Base-by-base conservation (phyloP, 768 basidiomycete species). In the Boletales sp. region DNA sequence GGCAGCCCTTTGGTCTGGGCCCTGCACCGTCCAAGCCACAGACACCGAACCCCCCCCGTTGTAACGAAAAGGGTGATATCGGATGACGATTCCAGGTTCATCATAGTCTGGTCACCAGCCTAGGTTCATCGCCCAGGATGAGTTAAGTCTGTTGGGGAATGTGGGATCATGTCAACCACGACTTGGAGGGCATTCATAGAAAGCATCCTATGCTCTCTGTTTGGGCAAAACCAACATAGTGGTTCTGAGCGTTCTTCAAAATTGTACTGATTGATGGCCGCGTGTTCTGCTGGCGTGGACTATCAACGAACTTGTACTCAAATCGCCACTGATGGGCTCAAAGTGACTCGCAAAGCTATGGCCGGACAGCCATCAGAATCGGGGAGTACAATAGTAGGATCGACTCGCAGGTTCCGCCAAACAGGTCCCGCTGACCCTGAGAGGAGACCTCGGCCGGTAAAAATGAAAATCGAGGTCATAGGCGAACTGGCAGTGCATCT, bases 361-460 rank as follows among this genome's bases (percentile, higher is more conserved):
- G 21, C 5, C 5, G 21, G 21, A 25, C 21, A 25, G 5, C 2
- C 21, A 5, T 25, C 5, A 25, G 21, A 25, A 3, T 5, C 21
- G 5, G 21, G 3, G 5, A 25, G 21, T 5, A 25, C 21, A 25
- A 25, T 25, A 5, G 21, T 25, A 25, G 21, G 21, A 41, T 21
- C 6, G 12, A 59, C 66, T 43, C 31, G 67, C 66, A 59, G 30
- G 87, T 89, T 21, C 89, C 90, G 55, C 88, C 87, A 90, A 18
- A 89, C 84, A 1, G 89, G 89, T 1, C 89, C 89, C 14, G 72
- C 68, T 5, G 84, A 86, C 61, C 90, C 80, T 0, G 84, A 86
- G 28, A 88, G 72, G 30, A 90, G 78, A 5, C 89, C 89, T 25
- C 89, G 78, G 0, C 86, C 89, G 34, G 76, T 78, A 49, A 69